Percentiles rank a stretch among this genome's conserved stretches.
Evolutionary conservation across 306 rosid species (phyloP).

Genomic region (Pyrus communis): DNA sequence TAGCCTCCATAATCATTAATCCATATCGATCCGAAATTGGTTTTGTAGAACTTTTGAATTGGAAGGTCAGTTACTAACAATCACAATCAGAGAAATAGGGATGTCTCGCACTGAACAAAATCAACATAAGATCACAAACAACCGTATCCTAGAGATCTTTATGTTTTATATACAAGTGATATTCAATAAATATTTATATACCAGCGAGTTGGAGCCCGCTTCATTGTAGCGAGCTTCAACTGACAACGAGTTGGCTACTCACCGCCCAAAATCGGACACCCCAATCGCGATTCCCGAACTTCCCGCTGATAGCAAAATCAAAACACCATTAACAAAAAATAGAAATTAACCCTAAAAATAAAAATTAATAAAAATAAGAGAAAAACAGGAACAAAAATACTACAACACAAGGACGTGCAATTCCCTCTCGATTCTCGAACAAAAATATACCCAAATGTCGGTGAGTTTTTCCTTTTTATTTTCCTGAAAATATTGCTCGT

Average conservation of each 20-base stretch:
- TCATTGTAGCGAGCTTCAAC: not conserved
- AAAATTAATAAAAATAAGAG: not conserved
- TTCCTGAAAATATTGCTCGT: not conserved
- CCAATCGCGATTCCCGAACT: not conserved
- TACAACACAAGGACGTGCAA: not conserved
- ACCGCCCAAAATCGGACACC: not conserved
- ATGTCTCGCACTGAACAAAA: too few species aligned
- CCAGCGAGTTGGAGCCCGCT: not conserved
- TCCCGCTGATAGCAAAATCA: not conserved
- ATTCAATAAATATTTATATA: too few species aligned
- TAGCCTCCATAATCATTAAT: not conserved
- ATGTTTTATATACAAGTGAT: too few species aligned
- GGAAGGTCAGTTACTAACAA: too few species aligned
- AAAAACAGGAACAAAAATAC: not conserved
- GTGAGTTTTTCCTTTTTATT: slow-evolving; percentile 24
- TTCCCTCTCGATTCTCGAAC: slow-evolving; percentile 5
- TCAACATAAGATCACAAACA: too few species aligned
- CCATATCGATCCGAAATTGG: too few species aligned
- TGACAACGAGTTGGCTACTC: not conserved
- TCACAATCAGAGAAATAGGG: too few species aligned
- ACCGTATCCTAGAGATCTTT: too few species aligned
- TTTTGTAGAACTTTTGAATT: too few species aligned
- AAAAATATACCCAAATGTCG: slow-evolving; percentile 30
- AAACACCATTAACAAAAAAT: not conserved
- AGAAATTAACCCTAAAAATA: not conserved